Evolutionary conservation across 345 rosid genomes (phyloP), one percentile per base, ranked within the genome.

Genomic region (Microthlaspi erraticum): DNA sequence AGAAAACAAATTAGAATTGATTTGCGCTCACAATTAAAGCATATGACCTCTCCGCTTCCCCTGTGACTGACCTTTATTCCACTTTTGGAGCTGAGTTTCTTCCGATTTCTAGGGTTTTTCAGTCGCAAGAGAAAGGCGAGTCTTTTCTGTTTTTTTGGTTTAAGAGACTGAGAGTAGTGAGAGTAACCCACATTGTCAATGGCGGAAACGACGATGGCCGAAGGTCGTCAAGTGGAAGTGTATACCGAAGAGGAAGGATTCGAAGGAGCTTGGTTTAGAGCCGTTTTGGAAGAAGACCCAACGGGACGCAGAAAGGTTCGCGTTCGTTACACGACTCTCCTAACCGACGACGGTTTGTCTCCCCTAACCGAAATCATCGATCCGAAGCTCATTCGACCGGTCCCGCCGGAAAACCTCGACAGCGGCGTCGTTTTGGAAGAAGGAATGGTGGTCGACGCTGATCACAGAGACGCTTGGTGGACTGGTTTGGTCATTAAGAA

Each of bases 161-260:
- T 33, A 33, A 8, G 46, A 7, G 8, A 12, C 9, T 8, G 3
- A 0, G 9, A 33, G 31, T 29, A 29, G 31, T 29, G 31, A 29
- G 31, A 29, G 31, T 29, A 29, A n/a, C n/a, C n/a, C n/a, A n/a
- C n/a, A n/a, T n/a, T n/a, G n/a, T n/a, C n/a, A n/a, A n/a, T 29
- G 31, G 31, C 2, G 31, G 3, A 29, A 4, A 2, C 31, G 4
- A 2, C 5, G 38, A 32, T 2, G 29, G 29, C 3, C 29, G 29
- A 23, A 4, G 29, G 29, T 23, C 29, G 3, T 34, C 56, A 68
- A 42, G 85, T 89, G 4, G 96, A 87, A 72, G 89, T 89, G 0
- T 58, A 61, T 51, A 65, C 84, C 45, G 79, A 85, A 71, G 92
- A 87, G 4, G 87, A 85, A 13, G 90, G 88, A 6, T 82, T 84